Conservation (phyloP, 352 stramenopile genomes). For the Phytophthora vignae region DNA sequence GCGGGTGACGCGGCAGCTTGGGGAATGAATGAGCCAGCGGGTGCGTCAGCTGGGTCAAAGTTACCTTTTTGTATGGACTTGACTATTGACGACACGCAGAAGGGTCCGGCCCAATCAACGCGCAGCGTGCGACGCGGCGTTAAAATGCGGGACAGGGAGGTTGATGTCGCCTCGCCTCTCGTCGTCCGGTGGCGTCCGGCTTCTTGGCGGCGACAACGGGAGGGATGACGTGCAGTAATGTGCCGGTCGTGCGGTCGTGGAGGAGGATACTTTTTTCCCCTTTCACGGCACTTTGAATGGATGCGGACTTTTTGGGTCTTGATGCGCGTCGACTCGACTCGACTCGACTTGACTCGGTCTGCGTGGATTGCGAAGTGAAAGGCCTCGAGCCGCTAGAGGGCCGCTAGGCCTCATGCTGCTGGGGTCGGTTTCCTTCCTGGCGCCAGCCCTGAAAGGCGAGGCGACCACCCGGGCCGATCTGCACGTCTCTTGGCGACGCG, state of each 20-base stretch:
- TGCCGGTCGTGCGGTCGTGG: slow-evolving; percentile 33
- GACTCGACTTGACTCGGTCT: not conserved
- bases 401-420: not conserved
- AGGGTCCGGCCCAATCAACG: slow-evolving; percentile 32
- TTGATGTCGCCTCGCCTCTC: slow-evolving; percentile 31
- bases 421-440: slow-evolving; percentile 33
- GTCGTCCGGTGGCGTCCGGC: slow-evolving; percentile 25
- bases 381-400: slow-evolving; percentile 45
- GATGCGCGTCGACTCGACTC: slow-evolving; percentile 84
- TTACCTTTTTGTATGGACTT: slow-evolving; percentile 33
- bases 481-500: slow-evolving; percentile 46
- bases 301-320: slow-evolving; percentile 42
- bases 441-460: slow-evolving; percentile 45
- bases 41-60: slow-evolving; percentile 2
- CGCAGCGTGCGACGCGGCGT: slow-evolving; percentile 42
- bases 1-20: slow-evolving; percentile 32
- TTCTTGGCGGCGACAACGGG: slow-evolving; percentile 11
- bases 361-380: slow-evolving; percentile 43
- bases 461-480: slow-evolving; percentile 44
- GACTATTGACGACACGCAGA: slow-evolving; percentile 38
- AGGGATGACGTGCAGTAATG: slow-evolving; percentile 32
- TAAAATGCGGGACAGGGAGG: slow-evolving; percentile 34
- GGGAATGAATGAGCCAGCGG: slow-evolving; percentile 24
- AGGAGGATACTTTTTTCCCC: slow-evolving; percentile 34
- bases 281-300: slow-evolving; percentile 31